Percentiles rank a stretch among this genome's conserved stretches.
Conservation (phyloP, 257 asterid genomes). For the Oldenlandia corymbosa region DNA sequence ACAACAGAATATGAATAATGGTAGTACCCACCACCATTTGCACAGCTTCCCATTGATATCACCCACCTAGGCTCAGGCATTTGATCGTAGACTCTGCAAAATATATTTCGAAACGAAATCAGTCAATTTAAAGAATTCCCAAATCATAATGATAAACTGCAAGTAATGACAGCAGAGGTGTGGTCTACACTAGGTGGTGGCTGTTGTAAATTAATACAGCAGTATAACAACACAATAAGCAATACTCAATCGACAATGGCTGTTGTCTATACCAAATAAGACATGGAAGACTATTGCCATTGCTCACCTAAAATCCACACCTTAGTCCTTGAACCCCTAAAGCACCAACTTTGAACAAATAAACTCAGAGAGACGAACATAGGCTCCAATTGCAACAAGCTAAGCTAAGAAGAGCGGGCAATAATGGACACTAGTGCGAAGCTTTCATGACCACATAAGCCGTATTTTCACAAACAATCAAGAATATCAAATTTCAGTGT, state of each 20-base stretch:
- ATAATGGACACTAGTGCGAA: background rate
- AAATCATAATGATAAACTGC: background rate
- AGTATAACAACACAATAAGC: no score
- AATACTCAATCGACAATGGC: no score
- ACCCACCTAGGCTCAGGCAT: conserved; percentile 99
- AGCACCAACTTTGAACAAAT: background rate
- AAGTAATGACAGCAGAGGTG: background rate
- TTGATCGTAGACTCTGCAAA: conserved; percentile 84
- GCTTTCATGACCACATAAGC: background rate
- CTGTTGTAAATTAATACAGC: no score
- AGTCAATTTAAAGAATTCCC: background rate
- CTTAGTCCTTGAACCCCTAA: background rate
- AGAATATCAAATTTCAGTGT: no score
- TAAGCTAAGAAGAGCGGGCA: background rate
- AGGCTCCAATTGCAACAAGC: background rate
- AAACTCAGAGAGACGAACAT: background rate
- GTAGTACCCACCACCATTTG: conserved; percentile 98
- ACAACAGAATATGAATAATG: conserved; percentile 88
- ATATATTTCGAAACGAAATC: conserved; percentile 5
- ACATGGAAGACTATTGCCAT: background rate
- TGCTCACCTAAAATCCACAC: background rate
- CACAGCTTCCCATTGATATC: conserved; percentile 98
- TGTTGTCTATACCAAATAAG: no score
- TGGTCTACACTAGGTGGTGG: background rate
- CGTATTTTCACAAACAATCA: no score